A percentile compares a stretch with the other conserved stretches of the same genome.
Evolutionary conservation across 2,329 filamentous ascomycete species (phyloP).

Genomic region (Fusarium sp.): DNA sequence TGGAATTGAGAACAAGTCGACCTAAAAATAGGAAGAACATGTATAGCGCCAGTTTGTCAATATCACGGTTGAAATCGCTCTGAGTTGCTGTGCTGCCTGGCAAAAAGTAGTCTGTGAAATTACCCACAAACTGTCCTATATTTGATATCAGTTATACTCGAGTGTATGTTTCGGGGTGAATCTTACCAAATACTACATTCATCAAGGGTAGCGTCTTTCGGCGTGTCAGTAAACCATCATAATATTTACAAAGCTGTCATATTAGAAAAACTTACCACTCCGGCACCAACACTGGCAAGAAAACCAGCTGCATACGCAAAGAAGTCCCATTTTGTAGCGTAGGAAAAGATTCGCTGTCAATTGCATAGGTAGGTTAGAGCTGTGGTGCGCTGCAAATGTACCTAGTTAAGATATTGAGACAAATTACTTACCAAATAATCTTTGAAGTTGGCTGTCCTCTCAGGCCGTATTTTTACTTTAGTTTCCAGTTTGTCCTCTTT

Average conservation of each 20-base stretch:
- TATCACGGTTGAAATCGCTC: constrained; percentile 55
- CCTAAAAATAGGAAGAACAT: constrained; percentile 79
- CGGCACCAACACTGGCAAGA: constrained; percentile 65
- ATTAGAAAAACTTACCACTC: constrained; percentile 49
- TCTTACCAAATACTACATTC: constrained; percentile 69
- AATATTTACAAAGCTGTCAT: not conserved
- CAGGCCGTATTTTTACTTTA: constrained; percentile 56
- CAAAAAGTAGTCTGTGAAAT: constrained; percentile 62
- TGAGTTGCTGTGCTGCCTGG: constrained; percentile 50
- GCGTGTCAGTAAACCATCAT: not conserved
- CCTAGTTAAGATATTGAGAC: not conserved
- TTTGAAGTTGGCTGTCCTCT: constrained; percentile 60
- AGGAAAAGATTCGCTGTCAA: constrained; percentile 63
- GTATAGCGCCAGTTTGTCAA: constrained; percentile 69
- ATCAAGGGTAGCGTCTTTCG: constrained; percentile 66
- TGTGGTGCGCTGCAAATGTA: too few species aligned
- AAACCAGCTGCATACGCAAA: constrained; percentile 61
- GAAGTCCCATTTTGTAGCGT: constrained; percentile 67
- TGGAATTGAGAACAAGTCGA: constrained; percentile 73
- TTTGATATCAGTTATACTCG: not conserved
- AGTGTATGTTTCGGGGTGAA: too few species aligned
- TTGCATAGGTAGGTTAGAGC: not conserved
- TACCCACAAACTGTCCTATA: constrained; percentile 61
- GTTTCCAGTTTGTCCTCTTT: constrained; percentile 49
- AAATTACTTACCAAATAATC: constrained; percentile 58